Base-by-base conservation (phyloP, 176 grass and related monocot genomes). In the Aegilops bicornis region DNA sequence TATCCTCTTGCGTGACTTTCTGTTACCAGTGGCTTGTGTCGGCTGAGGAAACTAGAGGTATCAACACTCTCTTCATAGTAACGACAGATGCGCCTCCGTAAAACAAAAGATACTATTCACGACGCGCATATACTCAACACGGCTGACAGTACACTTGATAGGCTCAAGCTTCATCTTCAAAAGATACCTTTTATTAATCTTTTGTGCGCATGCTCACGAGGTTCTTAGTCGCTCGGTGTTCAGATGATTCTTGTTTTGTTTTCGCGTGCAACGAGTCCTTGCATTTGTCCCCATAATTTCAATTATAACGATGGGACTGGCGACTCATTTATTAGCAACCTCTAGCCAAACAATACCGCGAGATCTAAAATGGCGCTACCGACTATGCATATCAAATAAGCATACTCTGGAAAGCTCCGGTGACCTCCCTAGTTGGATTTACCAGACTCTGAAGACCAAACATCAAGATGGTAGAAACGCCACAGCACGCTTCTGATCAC, bases 1-100 rank as follows among this genome's bases (percentile, higher is more conserved):
- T 82, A 82, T 86, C 83, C 60, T 82, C 47, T 37, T 36, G 48
- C 2, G 13, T 40, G 16, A 79, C 52, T 65, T 78, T 84, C 56
- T 56, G 76, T 37, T 79, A 72, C 17, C 40, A 50, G 79, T 50
- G 37, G 80, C 54, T 84, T 73, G 31, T 79, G 31, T 22, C 64
- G 79, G 40, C 27, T 35, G 37, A 77, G 42, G 71, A 84, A 35
- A 64, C 23, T 31, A 71, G 67, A 71, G 67, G 40, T 43, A 27
- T 27, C 14, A n/a, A 70, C 37, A 37, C 11, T 10, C 27, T 19
- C 25, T 47, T 59, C 25, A 81, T 69, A 81, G 8, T 36, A 81
- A 60, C 32, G 27, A 81, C 75, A 70, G 37, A 47, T 62, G 22
- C 15, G 81, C 17, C 35, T 37, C 75, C 8, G 13, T 2, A 35